Base-by-base conservation (phyloP, 345 rosid genomes). In the Reutealis trisperma region DNA sequence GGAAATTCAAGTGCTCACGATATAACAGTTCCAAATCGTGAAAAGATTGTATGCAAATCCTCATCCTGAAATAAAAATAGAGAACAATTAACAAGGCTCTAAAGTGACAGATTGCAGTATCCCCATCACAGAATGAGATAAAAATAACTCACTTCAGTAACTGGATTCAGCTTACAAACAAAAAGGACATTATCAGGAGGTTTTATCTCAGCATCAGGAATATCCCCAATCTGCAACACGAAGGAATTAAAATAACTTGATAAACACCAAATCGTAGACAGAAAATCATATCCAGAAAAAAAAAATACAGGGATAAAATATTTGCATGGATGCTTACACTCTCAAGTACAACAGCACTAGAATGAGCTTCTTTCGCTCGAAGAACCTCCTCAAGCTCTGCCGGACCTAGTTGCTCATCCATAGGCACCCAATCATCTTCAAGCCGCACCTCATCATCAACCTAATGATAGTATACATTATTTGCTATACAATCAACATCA, bases 371-470 rank as follows among this genome's bases (percentile, higher is more conserved):
- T 82, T 96, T 96, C 42, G 77, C 83, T 25, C 92, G 90, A 66
- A 96, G 80, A 84, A 88, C 82, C 86, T 92, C 95, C 82, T 93
- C 97, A 69, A 96, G 88, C 70, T 96, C 95, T 5, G 79, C 80
- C 18, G 82, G 41, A 71, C 87, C 90, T 72, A 96, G 80, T 84
- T 90, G 84, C 79, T 96, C 98, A 80, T 96, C 99, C 88, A 96
- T 75, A 21, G 99, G 98, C 73, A 93, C 93, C 99, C 99, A 96
- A 83, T 91, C 99, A 86, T 92, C 98, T 86, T 96, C 99, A 82
- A 96, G 97, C 63, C 97, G 91, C 41, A 92, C 98, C 42, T 91
- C 90, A 83, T 88, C 88, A 18, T 89, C 89, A 79, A 86, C 93
- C 97, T 92, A 72, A 52, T 71, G 41, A 70, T 63, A 77, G 5